Base-by-base conservation (phyloP, 805 yeast species). In the Saturnispora serradocipensis region DNA sequence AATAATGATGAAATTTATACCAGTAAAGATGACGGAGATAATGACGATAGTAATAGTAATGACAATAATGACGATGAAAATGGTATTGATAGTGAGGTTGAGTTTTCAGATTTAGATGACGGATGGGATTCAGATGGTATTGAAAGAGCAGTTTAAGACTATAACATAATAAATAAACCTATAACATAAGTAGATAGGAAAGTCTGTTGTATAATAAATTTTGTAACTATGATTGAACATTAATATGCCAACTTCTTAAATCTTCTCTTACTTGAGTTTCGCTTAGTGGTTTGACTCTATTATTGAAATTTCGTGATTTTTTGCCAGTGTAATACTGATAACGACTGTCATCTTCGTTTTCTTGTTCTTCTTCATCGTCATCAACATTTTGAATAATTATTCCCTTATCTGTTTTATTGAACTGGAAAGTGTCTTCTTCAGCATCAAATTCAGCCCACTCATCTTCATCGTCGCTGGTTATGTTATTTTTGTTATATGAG, bases 241-340 rank as follows among this genome's bases (percentile, higher is more conserved):
- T 28, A 13, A 57, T 52, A 24, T 61, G 55, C 80, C 80, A 75
- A 58, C 78, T 73, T 42, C 62, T 63, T 57, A 73, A 57, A 46
- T 72, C 73, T 2, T 63, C 62, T 28, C 74, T 60, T 10, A 64
- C 58, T 10, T 61, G 61, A 5, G 56, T 45, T 48, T 70, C 73
- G n/a, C 59, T 60, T 3, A 62, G 48, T 11, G 69, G 71, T 38
- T 53, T 54, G 11, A 42, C 27, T n/a, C 38, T 24, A 6, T 10
- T 8, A 20, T 27, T 22, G 15, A 10, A 5, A 24, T 43, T 27
- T 11, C 18, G 13, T 43, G 24, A n/a, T 4, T 16, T 18, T n/a
- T 9, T 18, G 22, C 25, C 24, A 5, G 13, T 18, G 22, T 38
- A 18, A 20, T 18, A 38, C 1, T 18, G 42, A 38, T n/a, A n/a